These are phyloP conservation scores for Annulohypoxylon bovei DNA, from an alignment of 495 filamentous ascomycete genomes.

Conservation along the genomic window DNA sequence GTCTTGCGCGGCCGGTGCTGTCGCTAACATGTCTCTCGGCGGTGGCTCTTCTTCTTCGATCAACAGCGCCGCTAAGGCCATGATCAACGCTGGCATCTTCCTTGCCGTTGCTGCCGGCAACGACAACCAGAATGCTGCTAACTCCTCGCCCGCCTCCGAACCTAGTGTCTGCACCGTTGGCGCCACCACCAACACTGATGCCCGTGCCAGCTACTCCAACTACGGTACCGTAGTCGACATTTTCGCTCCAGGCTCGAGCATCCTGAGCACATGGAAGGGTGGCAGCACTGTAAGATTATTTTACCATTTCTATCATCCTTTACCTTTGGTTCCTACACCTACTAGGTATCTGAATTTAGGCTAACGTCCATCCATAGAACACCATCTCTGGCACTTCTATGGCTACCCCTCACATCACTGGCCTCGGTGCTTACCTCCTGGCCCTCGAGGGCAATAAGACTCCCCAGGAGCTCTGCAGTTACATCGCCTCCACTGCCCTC, in stretches of 20 bases:
- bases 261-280: slow-evolving; percentile 68
- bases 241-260: slow-evolving; percentile 66
- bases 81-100: slow-evolving; percentile 62
- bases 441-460: slow-evolving; percentile 56
- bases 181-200: slow-evolving; percentile 58
- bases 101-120: slow-evolving; percentile 68
- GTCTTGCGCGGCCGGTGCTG: slow-evolving; percentile 54
- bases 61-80: slow-evolving; percentile 61
- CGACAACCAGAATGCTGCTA: slow-evolving; percentile 56
- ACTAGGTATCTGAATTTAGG: neutral
- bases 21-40: slow-evolving; percentile 66
- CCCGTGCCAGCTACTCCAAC: slow-evolving; percentile 69
- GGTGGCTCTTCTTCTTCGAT: slow-evolving; percentile 63
- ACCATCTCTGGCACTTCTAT: slow-evolving; percentile 75
- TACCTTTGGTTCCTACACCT: neutral
- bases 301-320: neutral
- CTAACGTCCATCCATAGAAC: slow-evolving; percentile 53
- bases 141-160: slow-evolving; percentile 66
- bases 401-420: slow-evolving; percentile 71
- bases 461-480: slow-evolving; percentile 56
- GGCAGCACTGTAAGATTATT: slow-evolving; percentile 53
- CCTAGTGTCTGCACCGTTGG: slow-evolving; percentile 69
- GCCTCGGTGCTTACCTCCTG: slow-evolving; percentile 70
- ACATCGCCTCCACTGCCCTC: slow-evolving; percentile 53
- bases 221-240: slow-evolving; percentile 69